Conservation (phyloP, 345 rosid genomes). For the Euphorbia lathyris region DNA sequence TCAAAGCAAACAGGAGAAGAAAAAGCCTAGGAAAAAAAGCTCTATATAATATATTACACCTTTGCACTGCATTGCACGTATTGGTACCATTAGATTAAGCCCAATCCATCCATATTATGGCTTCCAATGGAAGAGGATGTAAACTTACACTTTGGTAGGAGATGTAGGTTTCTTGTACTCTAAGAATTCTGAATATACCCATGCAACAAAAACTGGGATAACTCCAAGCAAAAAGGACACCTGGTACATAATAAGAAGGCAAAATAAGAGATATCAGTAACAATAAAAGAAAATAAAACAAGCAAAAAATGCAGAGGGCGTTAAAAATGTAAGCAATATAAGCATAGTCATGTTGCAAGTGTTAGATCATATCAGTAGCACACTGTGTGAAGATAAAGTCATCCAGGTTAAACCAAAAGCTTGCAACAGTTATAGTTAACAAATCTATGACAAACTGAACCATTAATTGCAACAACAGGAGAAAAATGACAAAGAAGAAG, state of each 20-base stretch:
- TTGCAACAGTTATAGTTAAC: background rate
- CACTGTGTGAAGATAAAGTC: background rate
- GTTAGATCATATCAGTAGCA: background rate
- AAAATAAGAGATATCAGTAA: background rate
- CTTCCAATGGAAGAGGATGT: constrained; percentile 1
- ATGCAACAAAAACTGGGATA: constrained; percentile 71
- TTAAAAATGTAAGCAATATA: background rate
- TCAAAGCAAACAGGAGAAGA: background rate
- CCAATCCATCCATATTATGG: background rate
- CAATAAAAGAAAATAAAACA: background rate
- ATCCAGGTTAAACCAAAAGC: background rate
- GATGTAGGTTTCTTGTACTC: constrained; percentile 59
- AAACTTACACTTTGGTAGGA: constrained; percentile 74
- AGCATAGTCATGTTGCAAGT: background rate
- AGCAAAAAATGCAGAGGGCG: background rate
- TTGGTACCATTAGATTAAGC: background rate
- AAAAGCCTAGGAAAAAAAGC: background rate
- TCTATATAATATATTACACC: background rate
- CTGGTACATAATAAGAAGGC: constrained; percentile 38
- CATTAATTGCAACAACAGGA: background rate
- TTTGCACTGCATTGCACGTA: background rate
- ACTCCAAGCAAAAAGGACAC: constrained; percentile 88
- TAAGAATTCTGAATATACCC: constrained; percentile 87
- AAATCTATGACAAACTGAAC: background rate
- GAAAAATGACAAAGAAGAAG: background rate